phyloP scores from a whole-genome alignment of 2,329 filamentous ascomycete genomes.

The Penicillium sp. region DNA sequence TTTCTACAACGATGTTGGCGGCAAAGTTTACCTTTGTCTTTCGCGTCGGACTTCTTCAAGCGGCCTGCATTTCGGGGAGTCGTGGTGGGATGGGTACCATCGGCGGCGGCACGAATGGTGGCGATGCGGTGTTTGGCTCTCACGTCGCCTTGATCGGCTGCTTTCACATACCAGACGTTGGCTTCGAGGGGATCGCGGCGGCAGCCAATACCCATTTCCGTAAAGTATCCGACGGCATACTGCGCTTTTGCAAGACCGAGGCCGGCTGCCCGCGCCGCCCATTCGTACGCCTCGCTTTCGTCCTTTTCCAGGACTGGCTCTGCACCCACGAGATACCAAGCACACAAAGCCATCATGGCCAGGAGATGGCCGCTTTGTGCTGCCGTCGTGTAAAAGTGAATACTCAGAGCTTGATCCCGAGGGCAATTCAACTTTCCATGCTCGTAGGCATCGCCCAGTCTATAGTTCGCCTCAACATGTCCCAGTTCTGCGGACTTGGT shows the following conservation, averaged over 20 bases:
- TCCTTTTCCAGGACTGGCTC: conserved; percentile 89
- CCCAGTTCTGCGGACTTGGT: conserved; percentile 91
- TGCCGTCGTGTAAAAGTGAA: conserved; percentile 94
- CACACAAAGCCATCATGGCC: conserved; percentile 97
- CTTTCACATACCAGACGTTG: conserved; percentile 97
- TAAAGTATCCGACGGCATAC: conserved; percentile 94
- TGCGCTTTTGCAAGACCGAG: conserved; percentile 65
- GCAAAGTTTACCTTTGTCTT: conserved; percentile 11
- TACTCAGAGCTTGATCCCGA: conserved; percentile 81
- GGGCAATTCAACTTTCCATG: conserved; percentile 84
- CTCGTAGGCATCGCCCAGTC: conserved; percentile 95
- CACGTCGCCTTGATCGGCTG: conserved; percentile 85
- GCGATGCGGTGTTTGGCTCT: conserved; percentile 79
- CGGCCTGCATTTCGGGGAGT: conserved; percentile 20
- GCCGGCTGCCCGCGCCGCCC: conserved; percentile 82
- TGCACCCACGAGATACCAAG: conserved; percentile 96
- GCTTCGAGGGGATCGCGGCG: conserved; percentile 90
- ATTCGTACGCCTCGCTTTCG: conserved; percentile 92
- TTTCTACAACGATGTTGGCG: conserved; percentile 7
- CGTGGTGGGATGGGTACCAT: conserved; percentile 42
- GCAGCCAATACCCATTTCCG: conserved; percentile 96
- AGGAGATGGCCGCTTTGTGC: conserved; percentile 75
- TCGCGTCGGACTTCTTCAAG: conserved; percentile 8
- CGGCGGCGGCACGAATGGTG: conserved; percentile 77
- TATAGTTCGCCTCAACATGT: conserved; percentile 76